phyloP scores from a whole-genome alignment of 2,329 filamentous ascomycete species.

The Davidsoniella virescens region DNA sequence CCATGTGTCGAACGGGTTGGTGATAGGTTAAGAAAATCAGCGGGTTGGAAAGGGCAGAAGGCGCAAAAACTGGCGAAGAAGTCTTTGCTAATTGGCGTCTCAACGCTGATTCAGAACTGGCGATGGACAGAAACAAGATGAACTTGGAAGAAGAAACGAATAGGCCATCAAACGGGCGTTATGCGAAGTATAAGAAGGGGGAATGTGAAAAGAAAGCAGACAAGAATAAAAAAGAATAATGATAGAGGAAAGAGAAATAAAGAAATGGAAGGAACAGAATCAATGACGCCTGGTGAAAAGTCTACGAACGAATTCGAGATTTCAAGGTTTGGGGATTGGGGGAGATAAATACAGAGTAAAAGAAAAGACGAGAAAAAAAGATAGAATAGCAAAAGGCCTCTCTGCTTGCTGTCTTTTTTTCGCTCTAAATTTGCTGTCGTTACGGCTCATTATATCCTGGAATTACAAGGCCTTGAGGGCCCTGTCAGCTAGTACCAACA shows the following conservation, averaged over 20 bases:
- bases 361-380: neutral
- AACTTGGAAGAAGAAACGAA: neutral
- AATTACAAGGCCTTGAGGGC: no score
- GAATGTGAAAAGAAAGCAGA: neutral
- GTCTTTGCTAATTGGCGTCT: no score
- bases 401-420: no score
- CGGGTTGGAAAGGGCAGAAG: no score
- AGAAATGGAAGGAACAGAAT: neutral
- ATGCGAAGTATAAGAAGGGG: neutral
- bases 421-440: no score
- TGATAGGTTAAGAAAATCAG: no score
- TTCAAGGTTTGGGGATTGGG: conserved; percentile 2
- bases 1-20: no score
- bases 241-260: neutral
- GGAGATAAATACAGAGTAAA: neutral
- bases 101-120: neutral
- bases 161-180: neutral
- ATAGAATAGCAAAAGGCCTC: neutral
- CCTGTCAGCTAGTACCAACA: neutral
- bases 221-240: neutral
- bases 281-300: neutral
- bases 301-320: neutral
- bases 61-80: no score
- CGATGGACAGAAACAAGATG: neutral
- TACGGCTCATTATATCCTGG: no score